Base-by-base conservation (phyloP, 768 basidiomycete species). In the Sarcomyxa edulis region DNA sequence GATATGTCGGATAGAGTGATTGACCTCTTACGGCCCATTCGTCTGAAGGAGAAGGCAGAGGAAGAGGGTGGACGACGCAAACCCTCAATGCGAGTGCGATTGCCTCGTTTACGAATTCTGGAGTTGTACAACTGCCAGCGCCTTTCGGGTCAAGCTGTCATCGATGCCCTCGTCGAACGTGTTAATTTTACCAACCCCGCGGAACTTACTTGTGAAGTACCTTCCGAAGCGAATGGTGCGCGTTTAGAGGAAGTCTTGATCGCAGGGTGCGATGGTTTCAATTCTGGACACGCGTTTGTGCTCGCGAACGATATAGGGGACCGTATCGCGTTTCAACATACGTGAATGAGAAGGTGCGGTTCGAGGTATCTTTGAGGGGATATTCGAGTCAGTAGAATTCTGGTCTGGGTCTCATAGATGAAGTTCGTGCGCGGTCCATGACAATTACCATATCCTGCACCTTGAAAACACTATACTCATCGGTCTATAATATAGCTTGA, bases 1-100 rank as follows among this genome's bases (percentile, higher is more conserved):
- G 86, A 89, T 56, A 83, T 88, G 85, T 83, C 83, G 19, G 69
- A 88, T 60, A 74, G 63, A 27, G 86, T 88, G 42, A 65, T 88
- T 28, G 57, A 60, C 22, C 63, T 85, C 44, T 62, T 89, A 16
- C 65, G 63, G 29, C 81, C 81, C 10, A 58, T 44, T 45, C 47
- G 35, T 24, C 22, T 39, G 12, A 34, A n/a, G 16, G 36, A 40
- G 30, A 40, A 43, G 25, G 40, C 35, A 32, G 39, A 21, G 23
- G 25, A 45, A 19, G 32, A 43, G 32, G 16, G 54, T 37, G 24
- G n/a, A n/a, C n/a, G n/a, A n/a, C n/a, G n/a, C n/a, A n/a, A n/a
- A n/a, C 43, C 42, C 20, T 32, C 22, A 30, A 14, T 58, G 36
- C 61, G 57, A 7, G 50, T 83, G 35, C 66, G 81, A 21, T 55